Evolutionary conservation across 345 rosid genomes (phyloP).

Genomic region (Euphorbia pulcherrima): DNA sequence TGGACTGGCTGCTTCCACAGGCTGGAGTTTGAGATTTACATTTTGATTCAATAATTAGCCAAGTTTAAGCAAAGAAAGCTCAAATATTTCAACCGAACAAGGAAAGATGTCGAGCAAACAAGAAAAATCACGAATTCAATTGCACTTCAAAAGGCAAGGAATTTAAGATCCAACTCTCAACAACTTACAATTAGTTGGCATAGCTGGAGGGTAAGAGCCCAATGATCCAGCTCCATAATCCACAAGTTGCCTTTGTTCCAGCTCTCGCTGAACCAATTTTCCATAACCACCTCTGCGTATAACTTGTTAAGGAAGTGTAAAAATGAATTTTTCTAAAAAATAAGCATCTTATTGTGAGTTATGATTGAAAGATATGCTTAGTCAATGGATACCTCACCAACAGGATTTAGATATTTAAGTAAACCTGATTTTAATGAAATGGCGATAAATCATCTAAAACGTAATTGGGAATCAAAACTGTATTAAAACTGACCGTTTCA

Average conservation of each 20-base stretch:
- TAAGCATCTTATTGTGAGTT: neutral
- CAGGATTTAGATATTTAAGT: no score
- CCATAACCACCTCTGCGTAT: constrained; percentile 99
- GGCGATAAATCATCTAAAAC: no score
- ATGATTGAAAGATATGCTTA: neutral
- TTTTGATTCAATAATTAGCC: neutral
- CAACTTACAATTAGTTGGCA: constrained; percentile 69
- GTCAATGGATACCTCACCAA: neutral
- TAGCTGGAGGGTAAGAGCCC: constrained; percentile 60
- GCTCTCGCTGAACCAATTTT: constrained; percentile 80
- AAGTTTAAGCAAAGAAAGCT: constrained; percentile 1
- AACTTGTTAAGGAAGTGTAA: constrained; percentile 38
- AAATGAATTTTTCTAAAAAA: neutral
- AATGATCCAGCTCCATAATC: constrained; percentile 93
- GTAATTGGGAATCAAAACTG: no score
- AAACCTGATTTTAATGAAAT: no score
- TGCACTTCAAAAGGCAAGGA: neutral
- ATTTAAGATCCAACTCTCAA: constrained; percentile 6
- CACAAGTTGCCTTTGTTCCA: constrained; percentile 89
- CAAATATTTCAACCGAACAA: neutral
- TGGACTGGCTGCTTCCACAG: neutral
- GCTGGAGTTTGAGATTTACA: neutral
- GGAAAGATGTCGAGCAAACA: constrained; percentile 15
- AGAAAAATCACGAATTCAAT: no score
- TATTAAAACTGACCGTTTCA: no score